Percentiles rank a stretch among this genome's conserved stretches.
These are phyloP conservation scores for Kitagawia praeruptora DNA, from an alignment of 129 eudicot species.

Conservation along the genomic window DNA sequence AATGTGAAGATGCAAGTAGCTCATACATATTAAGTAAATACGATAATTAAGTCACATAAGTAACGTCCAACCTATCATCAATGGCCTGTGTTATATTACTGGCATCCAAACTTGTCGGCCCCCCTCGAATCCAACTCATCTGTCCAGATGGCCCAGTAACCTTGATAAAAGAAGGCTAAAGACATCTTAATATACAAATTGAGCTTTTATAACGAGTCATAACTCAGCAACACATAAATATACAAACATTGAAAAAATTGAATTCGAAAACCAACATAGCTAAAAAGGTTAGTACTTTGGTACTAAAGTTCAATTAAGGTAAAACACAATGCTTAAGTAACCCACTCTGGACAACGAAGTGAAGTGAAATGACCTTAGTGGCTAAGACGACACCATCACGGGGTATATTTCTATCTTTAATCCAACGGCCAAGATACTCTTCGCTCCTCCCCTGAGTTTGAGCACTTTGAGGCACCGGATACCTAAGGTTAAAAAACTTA, in stretches of 20 bases:
- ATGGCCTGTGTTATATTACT: conserved; percentile 71
- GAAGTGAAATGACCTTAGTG: conserved; percentile 52
- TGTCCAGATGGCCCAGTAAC: conserved; percentile 94
- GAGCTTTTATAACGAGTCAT: background rate
- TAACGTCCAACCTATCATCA: conserved; percentile 49
- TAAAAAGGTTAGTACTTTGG: background rate
- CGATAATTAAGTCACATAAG: background rate
- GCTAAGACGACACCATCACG: conserved; percentile 73
- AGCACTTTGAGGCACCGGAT: conserved; percentile 95
- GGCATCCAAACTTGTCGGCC: conserved; percentile 73
- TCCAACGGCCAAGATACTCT: conserved; percentile 84
- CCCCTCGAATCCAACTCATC: conserved; percentile 95
- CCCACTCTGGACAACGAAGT: background rate
- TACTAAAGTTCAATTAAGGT: background rate
- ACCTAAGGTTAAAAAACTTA: conserved; percentile 34
- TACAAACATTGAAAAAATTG: background rate
- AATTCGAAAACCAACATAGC: background rate
- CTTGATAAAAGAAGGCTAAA: conserved; percentile 18
- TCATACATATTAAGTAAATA: background rate
- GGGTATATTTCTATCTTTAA: conserved; percentile 50
- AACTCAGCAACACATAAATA: background rate
- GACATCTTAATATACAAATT: too few relatives aligned
- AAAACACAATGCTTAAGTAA: background rate
- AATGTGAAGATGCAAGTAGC: background rate
- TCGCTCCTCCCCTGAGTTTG: conserved; percentile 87